Evolutionary conservation across 208 protist species (phyloP), one percentile per base, ranked within the genome.

Genomic region (Leishmania mexicana): DNA sequence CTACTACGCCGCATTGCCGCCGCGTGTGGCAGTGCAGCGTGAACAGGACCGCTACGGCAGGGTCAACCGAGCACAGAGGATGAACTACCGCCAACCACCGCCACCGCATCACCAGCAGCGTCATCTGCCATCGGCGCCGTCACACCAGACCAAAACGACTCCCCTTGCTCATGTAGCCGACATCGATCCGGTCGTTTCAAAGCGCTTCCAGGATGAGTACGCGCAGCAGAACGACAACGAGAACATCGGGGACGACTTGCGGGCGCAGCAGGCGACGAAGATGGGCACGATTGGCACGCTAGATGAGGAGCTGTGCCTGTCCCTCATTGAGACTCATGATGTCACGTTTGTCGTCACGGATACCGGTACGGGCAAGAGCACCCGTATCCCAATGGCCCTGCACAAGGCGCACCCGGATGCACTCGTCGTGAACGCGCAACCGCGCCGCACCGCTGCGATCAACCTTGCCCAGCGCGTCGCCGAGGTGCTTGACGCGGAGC

Each of bases 301-400:
- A 58, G 91, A 97, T 75, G 81, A 94, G 57, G 85, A 87, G 15
- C 76, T 72, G 31, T 92, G 88, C 76, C 78, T 89, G 6, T 74
- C 80, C 35, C n/a, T 97, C 24, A 96, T 97, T 60, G 86, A 86
- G 53, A 74, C 83, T 40, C 82, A 97, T 80, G 92, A 97, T 74
- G 90, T 97, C 24, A 95, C 90, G n/a, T 96, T 97, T 78, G 86
- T 97, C 67, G 84, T 92, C 53, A 97, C 94, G 0, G 92, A 96
- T 79, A 97, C 94, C 19, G 94, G 94, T 58, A 96, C 90, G n/a
- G 94, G 94, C 75, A 97, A 97, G 84, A 96, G 92, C 84, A 96
- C 94, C 5, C 82, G 91, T 11, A 92, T 97, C 47, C 94, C 94
- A 42, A 96, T 94, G 76, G 93, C 88, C 19, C 80, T 97, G 74